phyloP scores from a whole-genome alignment of 805 yeast genomes.

The Saccharomycopsis sp. region DNA sequence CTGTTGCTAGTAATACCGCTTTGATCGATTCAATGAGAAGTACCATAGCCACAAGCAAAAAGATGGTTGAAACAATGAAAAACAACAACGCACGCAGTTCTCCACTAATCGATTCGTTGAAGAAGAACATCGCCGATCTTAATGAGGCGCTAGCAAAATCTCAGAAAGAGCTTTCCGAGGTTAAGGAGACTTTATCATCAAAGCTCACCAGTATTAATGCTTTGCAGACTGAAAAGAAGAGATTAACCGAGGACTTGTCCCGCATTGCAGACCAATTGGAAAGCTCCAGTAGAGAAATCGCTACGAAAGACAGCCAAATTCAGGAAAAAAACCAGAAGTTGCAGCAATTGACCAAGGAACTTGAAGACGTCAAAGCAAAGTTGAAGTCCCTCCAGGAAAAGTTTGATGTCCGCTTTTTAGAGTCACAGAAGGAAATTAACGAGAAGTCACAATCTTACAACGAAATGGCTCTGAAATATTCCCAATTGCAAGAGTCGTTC shows the following conservation, averaged over 20 bases:
- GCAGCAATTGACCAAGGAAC: background rate
- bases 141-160: background rate
- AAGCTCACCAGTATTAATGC: background rate
- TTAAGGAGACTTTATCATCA: background rate
- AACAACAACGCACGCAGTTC: background rate
- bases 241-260: background rate
- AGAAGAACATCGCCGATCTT: background rate
- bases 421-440: background rate
- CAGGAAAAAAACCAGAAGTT: background rate
- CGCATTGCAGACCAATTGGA: slow-evolving; percentile 1
- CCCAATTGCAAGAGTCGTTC: background rate
- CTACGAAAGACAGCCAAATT: background rate
- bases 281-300: background rate
- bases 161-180: background rate
- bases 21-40: background rate
- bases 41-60: background rate
- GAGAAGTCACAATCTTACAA: background rate
- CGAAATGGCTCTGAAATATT: background rate
- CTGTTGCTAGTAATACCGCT: background rate
- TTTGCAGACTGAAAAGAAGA: background rate
- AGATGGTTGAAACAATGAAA: background rate
- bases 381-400: background rate
- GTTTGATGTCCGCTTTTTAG: background rate
- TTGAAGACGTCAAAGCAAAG: background rate
- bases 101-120: background rate